Conservation (phyloP, 2,329 filamentous ascomycete species). For the Apiospora koreana region DNA sequence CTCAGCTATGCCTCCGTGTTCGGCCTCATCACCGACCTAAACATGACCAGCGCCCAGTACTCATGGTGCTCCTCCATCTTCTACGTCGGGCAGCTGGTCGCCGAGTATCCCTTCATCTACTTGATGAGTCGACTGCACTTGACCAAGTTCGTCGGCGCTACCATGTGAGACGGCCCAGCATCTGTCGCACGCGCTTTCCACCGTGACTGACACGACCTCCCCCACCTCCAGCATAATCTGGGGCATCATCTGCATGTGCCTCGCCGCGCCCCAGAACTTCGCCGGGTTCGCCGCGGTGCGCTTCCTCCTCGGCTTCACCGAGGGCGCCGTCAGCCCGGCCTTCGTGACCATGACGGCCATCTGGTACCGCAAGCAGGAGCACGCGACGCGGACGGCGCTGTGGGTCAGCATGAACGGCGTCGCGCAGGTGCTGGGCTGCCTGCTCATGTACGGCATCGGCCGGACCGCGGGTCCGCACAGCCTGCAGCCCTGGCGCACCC, state of each 20-base stretch:
- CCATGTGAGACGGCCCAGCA: slow-evolving; percentile 35
- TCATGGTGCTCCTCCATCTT: slow-evolving; percentile 50
- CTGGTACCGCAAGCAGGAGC: slow-evolving; percentile 41
- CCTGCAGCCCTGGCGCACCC: slow-evolving; percentile 45
- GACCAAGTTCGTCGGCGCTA: slow-evolving; percentile 50
- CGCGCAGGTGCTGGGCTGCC: slow-evolving; percentile 44
- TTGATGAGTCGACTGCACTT: slow-evolving; percentile 50
- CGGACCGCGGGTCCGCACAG: slow-evolving; percentile 35
- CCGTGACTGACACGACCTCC: neutral
- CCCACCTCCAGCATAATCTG: slow-evolving; percentile 45
- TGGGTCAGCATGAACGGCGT: slow-evolving; percentile 49
- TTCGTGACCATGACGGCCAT: slow-evolving; percentile 45
- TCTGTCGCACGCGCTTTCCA: neutral
- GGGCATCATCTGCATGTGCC: slow-evolving; percentile 60
- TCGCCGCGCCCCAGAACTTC: slow-evolving; percentile 54
- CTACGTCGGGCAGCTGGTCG: slow-evolving; percentile 46
- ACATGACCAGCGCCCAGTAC: slow-evolving; percentile 46
- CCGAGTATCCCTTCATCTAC: slow-evolving; percentile 52
- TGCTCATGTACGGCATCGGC: slow-evolving; percentile 54
- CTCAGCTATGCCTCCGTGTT: slow-evolving; percentile 49
- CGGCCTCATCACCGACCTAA: slow-evolving; percentile 46
- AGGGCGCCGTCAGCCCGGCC: slow-evolving; percentile 45
- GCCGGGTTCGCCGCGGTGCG: slow-evolving; percentile 62
- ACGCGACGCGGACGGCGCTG: slow-evolving; percentile 33
- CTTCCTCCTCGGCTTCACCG: slow-evolving; percentile 62